phyloP scores from a whole-genome alignment of 768 basidiomycete species.

The Zangia roseola region DNA sequence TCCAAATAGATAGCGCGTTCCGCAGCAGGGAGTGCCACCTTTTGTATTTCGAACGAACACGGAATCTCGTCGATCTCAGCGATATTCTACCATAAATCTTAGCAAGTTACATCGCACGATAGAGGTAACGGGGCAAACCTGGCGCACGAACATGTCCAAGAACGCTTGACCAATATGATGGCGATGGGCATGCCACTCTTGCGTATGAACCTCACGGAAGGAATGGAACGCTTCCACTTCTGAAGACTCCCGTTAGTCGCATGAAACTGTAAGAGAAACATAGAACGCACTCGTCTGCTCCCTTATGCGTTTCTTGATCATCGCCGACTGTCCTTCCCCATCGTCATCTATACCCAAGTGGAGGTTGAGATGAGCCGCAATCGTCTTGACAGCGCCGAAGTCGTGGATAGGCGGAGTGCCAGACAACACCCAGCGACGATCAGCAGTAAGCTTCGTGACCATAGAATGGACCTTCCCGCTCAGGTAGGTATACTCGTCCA shows the following conservation, averaged over 20 bases:
- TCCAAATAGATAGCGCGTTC: constrained; percentile 95
- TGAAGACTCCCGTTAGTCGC: constrained; percentile 33
- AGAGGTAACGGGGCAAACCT: constrained; percentile 46
- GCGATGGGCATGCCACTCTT: constrained; percentile 91
- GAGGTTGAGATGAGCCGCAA: constrained; percentile 83
- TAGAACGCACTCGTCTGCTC: constrained; percentile 73
- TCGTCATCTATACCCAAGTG: constrained; percentile 93
- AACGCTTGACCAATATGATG: constrained; percentile 80
- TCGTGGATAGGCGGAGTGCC: constrained; percentile 93
- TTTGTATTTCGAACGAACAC: constrained; percentile 60
- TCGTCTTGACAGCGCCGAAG: constrained; percentile 88
- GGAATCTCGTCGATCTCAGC: constrained; percentile 97
- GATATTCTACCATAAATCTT: constrained; percentile 59
- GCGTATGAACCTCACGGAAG: constrained; percentile 89
- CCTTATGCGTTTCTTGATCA: constrained; percentile 75
- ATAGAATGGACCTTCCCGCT: constrained; percentile 77
- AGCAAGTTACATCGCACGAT: constrained; percentile 6
- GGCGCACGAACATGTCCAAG: constrained; percentile 78
- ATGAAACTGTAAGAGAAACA: not conserved
- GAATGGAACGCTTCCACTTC: constrained; percentile 94
- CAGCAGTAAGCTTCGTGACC: constrained; percentile 72
- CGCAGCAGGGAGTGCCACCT: constrained; percentile 80
- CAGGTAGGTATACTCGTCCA: constrained; percentile 95
- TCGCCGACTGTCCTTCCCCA: constrained; percentile 69
- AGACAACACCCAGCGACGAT: constrained; percentile 92